phyloP scores from a whole-genome alignment of 2,329 filamentous ascomycete species.

The Talaromyces sp. region DNA sequence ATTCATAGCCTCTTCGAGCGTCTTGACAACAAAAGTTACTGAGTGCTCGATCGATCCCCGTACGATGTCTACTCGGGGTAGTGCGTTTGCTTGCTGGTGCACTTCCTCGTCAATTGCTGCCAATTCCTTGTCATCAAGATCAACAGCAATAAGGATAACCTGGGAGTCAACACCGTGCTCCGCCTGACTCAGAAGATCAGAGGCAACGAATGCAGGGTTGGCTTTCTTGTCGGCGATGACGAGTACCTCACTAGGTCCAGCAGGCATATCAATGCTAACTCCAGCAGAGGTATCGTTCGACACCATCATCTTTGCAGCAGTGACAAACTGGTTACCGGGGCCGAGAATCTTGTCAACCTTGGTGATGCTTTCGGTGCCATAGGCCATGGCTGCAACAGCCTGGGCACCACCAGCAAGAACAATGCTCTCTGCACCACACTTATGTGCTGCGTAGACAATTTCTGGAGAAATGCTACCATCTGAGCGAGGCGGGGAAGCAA shows the following conservation, averaged over 20 bases:
- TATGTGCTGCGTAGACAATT: slow-evolving; percentile 96
- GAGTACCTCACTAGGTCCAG: slow-evolving; percentile 93
- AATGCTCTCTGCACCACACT: slow-evolving; percentile 92
- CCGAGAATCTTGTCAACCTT: slow-evolving; percentile 99
- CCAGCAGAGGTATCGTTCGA: slow-evolving; percentile 95
- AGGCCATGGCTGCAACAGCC: slow-evolving; percentile 93
- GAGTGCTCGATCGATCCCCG: slow-evolving; percentile 87
- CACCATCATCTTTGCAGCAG: slow-evolving; percentile 96
- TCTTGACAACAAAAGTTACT: slow-evolving; percentile 73
- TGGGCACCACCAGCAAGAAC: slow-evolving; percentile 94
- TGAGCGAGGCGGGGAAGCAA: slow-evolving; percentile 83
- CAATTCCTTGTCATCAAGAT: slow-evolving; percentile 68
- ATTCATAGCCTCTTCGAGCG: slow-evolving; percentile 68
- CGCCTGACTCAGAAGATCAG: slow-evolving; percentile 89
- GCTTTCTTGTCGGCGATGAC: slow-evolving; percentile 85
- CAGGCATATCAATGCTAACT: slow-evolving; percentile 97
- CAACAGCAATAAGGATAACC: slow-evolving; percentile 84
- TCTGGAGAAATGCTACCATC: slow-evolving; percentile 93
- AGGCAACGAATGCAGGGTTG: slow-evolving; percentile 92
- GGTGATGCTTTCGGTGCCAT: slow-evolving; percentile 87
- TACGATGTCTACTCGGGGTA: slow-evolving; percentile 91
- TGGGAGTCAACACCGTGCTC: slow-evolving; percentile 97
- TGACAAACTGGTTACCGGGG: slow-evolving; percentile 97
- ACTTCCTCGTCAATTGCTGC: slow-evolving; percentile 86
- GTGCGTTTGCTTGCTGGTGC: slow-evolving; percentile 76